Evolutionary conservation across 2,329 filamentous ascomycete genomes (phyloP).

Genomic region (Penicillium psychrosexuale): DNA sequence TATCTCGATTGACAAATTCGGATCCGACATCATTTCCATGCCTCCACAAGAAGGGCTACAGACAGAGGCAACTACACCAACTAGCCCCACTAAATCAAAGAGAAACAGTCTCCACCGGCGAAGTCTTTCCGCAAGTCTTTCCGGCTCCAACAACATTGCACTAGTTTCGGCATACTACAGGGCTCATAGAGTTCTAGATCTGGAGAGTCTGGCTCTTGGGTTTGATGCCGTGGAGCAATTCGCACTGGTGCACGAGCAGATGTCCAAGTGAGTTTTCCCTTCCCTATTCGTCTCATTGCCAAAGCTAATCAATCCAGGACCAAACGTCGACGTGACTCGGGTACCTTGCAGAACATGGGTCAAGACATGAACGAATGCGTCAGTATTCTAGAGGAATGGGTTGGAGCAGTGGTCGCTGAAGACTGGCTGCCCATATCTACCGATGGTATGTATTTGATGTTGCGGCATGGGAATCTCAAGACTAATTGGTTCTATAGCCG

Average conservation of each 20-base stretch:
- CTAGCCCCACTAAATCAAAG: constrained; percentile 35
- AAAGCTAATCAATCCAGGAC: constrained; percentile 22
- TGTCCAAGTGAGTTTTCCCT: constrained; percentile 37
- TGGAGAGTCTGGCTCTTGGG: constrained; percentile 64
- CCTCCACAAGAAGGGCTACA: constrained; percentile 25
- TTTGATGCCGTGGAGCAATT: constrained; percentile 68
- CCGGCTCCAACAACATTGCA: constrained; percentile 26
- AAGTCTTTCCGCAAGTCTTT: constrained; percentile 26
- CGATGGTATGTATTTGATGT: constrained; percentile 49
- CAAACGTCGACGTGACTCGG: constrained; percentile 35
- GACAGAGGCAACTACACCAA: constrained; percentile 25
- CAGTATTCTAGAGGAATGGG: constrained; percentile 53
- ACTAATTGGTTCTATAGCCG: constrained; percentile 35
- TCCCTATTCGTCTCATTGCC: not conserved
- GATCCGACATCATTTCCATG: constrained; percentile 34
- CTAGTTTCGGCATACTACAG: constrained; percentile 38
- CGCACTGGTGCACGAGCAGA: constrained; percentile 52
- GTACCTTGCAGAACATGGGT: constrained; percentile 51
- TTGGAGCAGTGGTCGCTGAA: constrained; percentile 59
- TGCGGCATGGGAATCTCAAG: not conserved
- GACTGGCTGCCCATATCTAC: constrained; percentile 60
- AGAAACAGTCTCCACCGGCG: constrained; percentile 28
- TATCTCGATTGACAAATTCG: constrained; percentile 43
- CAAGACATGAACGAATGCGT: constrained; percentile 54
- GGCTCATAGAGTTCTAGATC: constrained; percentile 63